Conservation (phyloP, 2,329 filamentous ascomycete genomes). For the Ophiostoma sp. region DNA sequence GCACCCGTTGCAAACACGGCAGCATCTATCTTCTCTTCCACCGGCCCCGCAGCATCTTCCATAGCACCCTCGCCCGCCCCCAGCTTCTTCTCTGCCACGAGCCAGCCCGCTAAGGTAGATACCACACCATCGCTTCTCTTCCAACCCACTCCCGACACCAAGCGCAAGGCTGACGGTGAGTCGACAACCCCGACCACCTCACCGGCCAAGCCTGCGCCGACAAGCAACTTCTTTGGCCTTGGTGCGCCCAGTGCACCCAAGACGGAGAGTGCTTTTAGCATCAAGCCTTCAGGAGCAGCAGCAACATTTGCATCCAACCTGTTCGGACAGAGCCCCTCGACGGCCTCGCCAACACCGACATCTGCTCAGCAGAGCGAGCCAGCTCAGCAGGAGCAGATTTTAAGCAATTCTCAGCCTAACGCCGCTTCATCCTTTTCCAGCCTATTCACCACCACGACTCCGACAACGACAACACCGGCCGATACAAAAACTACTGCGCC, state of each 20-base stretch:
- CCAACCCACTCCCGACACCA: not conserved
- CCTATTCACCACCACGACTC: not conserved
- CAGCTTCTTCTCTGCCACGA: conserved; percentile 12
- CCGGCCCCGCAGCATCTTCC: not conserved
- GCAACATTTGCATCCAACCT: not conserved
- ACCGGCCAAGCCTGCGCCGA: not conserved
- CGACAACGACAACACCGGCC: not conserved
- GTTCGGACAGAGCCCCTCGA: not conserved
- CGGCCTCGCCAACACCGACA: not conserved
- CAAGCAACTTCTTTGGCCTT: conserved; percentile 6
- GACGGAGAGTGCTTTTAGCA: not conserved
- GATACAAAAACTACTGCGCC: not conserved
- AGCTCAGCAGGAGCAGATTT: not conserved
- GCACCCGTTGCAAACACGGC: not conserved
- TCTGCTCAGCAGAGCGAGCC: not conserved
- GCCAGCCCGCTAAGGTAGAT: not conserved
- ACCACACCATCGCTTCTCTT: conserved; percentile 6
- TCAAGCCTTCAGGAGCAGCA: not conserved
- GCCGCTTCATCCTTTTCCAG: not conserved
- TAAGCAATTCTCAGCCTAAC: not conserved
- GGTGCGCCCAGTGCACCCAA: not conserved
- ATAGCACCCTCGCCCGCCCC: not conserved
- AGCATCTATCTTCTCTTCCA: not conserved
- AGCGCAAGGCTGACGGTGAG: not conserved
- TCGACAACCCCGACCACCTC: conserved; percentile 13